Percentiles rank a stretch among this genome's conserved stretches.
These are phyloP conservation scores for Arbutus unedo DNA, from an alignment of 148 eudicot species.

Conservation along the genomic window DNA sequence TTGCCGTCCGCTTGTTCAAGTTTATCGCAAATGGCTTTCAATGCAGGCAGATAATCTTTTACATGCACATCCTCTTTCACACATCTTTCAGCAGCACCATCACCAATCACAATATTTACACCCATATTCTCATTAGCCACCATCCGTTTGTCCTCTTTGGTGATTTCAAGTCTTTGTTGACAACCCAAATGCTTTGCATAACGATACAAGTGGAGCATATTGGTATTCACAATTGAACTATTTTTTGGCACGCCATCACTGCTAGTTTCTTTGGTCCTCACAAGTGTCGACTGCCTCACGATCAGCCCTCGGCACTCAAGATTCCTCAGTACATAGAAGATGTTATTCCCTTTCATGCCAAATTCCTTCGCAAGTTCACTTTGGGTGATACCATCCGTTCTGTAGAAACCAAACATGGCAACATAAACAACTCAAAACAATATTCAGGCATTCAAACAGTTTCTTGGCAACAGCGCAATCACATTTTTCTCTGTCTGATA, in stretches of 20 bases:
- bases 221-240: slow-evolving; percentile 60
- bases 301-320: slow-evolving; percentile 86
- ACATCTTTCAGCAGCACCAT: slow-evolving; percentile 36
- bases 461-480: not conserved
- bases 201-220: slow-evolving; percentile 79
- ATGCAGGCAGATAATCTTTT: slow-evolving; percentile 72
- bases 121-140: slow-evolving; percentile 35
- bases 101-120: slow-evolving; percentile 33
- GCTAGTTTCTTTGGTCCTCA: slow-evolving; percentile 65
- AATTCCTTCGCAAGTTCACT: slow-evolving; percentile 76
- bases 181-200: slow-evolving; percentile 80
- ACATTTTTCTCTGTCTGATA: not conserved
- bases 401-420: slow-evolving; percentile 24
- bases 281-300: slow-evolving; percentile 69
- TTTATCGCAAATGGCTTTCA: slow-evolving; percentile 81
- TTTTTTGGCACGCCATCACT: slow-evolving; percentile 38
- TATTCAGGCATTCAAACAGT: slow-evolving; percentile 2
- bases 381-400: slow-evolving; percentile 76
- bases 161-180: slow-evolving; percentile 89
- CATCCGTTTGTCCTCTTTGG: slow-evolving; percentile 44
- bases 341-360: slow-evolving; percentile 53
- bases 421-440: slow-evolving; percentile 11
- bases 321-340: slow-evolving; percentile 66
- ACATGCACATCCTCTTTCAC: slow-evolving; percentile 62
- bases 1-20: slow-evolving; percentile 85